Percentiles rank a stretch among this genome's conserved stretches.
Conservation (phyloP, 2,329 filamentous ascomycete species). For the Cyanodermella asteris region DNA sequence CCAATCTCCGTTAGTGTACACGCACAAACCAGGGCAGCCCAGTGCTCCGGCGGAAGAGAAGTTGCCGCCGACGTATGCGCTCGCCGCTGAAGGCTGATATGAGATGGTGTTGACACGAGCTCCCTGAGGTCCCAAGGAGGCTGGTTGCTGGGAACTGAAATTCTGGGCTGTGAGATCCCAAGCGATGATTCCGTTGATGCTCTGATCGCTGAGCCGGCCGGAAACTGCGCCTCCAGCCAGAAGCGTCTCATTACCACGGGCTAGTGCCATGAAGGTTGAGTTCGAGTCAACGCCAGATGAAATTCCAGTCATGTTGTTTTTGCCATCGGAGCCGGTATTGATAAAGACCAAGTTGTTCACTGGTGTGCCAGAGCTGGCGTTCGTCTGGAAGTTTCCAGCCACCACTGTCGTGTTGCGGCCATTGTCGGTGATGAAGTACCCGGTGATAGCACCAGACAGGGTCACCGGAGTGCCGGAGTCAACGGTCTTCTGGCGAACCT, state of each 20-base stretch:
- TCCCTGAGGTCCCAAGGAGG: slow-evolving; percentile 46
- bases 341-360: slow-evolving; percentile 68
- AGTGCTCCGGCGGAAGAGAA: slow-evolving; percentile 71
- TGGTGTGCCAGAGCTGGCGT: slow-evolving; percentile 42
- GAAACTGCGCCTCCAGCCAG: slow-evolving; percentile 67
- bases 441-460: slow-evolving; percentile 60
- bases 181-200: slow-evolving; percentile 51
- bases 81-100: slow-evolving; percentile 43
- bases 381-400: slow-evolving; percentile 65
- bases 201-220: slow-evolving; percentile 41
- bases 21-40: slow-evolving; percentile 61
- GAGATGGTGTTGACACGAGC: slow-evolving; percentile 58
- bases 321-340: slow-evolving; percentile 40
- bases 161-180: slow-evolving; percentile 50
- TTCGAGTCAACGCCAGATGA: slow-evolving; percentile 41
- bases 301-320: slow-evolving; percentile 46
- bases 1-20: slow-evolving; percentile 63
- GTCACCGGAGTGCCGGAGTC: slow-evolving; percentile 26
- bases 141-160: slow-evolving; percentile 47
- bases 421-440: slow-evolving; percentile 51
- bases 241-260: slow-evolving; percentile 42
- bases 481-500: slow-evolving; percentile 22
- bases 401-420: slow-evolving; percentile 65
- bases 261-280: slow-evolving; percentile 56
- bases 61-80: slow-evolving; percentile 69